Conservation (phyloP, 2,329 filamentous ascomycete species). For the Trichoderma sp. region DNA sequence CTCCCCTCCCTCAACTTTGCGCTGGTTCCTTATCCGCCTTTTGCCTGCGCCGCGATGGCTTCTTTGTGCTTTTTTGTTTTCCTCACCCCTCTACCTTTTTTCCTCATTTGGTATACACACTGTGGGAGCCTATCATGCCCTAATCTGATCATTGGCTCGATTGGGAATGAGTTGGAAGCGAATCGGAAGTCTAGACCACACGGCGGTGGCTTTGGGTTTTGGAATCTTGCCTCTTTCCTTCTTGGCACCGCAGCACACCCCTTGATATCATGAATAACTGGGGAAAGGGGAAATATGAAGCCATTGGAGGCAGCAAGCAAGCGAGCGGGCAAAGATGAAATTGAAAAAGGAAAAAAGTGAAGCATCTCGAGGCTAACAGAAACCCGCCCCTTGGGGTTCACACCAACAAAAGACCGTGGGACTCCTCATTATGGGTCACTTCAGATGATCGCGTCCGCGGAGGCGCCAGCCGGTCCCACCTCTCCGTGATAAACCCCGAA, state of each 20-base stretch:
- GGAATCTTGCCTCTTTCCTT: not conserved
- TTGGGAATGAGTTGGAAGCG: not conserved
- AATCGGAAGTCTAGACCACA: not conserved
- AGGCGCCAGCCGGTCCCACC: slow-evolving; percentile 59
- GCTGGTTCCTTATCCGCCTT: not conserved
- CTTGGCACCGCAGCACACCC: not conserved
- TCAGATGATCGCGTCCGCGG: slow-evolving; percentile 77
- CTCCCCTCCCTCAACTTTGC: not conserved
- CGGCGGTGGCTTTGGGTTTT: not conserved
- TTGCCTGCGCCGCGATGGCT: not conserved
- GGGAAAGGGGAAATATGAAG: not conserved
- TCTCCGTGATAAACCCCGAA: slow-evolving; percentile 35
- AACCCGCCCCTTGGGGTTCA: not conserved
- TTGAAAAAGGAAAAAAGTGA: not conserved
- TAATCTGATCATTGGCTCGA: not conserved
- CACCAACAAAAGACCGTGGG: slow-evolving; percentile 52
- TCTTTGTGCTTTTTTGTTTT: not conserved
- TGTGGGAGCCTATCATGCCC: not conserved
- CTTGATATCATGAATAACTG: not conserved
- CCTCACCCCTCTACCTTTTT: too few relatives aligned
- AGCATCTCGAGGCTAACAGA: slow-evolving; percentile 15
- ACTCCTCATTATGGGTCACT: slow-evolving; percentile 59
- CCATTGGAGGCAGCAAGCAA: not conserved
- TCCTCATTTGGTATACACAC: not conserved
- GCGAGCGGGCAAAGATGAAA: not conserved